Base-by-base conservation (phyloP, 192 early-diverging fungal genomes). In the Dissophora ornata region DNA sequence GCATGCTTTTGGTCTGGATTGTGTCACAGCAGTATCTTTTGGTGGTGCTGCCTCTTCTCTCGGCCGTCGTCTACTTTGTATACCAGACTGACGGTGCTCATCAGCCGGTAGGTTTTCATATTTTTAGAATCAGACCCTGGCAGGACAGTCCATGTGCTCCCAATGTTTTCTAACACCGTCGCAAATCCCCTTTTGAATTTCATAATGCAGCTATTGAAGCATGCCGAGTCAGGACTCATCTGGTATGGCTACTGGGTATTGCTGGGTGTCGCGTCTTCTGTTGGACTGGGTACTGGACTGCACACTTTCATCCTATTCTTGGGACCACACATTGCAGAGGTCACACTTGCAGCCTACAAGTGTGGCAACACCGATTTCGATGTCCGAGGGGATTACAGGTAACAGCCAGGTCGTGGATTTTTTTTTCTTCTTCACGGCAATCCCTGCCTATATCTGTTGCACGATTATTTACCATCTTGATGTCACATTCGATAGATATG, bases 261-360 rank as follows among this genome's bases (percentile, higher is more conserved):
- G 9, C 82, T 98, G 24, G 96, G 96, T 6, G 82, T 97, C 11
- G 84, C 92, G 7, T 97, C 96, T 15, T 95, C 95, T 7, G 91
- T 98, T 46, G 96, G 96, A 4, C 84, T 98, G 40, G 96, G 96
- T 4, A 94, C 95, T 1, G 96, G 96, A 7, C 83, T 98, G 56
- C 96, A 97, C 80, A 97, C 96, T 8, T 98, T 98, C 81, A 87
- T 97, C 29, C 81, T 98, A 15, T 98, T 98, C 63, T 82, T 98
- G 30, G 95, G 95, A 4, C 96, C 96, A 7, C 90, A 94, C 61
- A 94, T 98, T 59, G 95, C 91, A 0, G 88, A 94, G 42, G 93
- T 94, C n/a, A 97, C 96, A 7, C 80, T 95, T 32, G 89, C 92
- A 0, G 96, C 96, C 3, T 94, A 95, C 81, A 80, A 88, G 45